Evolutionary conservation across 2,329 filamentous ascomycete species (phyloP), one percentile per base, ranked within the genome.

Genomic region (Graphilbum sp.): DNA sequence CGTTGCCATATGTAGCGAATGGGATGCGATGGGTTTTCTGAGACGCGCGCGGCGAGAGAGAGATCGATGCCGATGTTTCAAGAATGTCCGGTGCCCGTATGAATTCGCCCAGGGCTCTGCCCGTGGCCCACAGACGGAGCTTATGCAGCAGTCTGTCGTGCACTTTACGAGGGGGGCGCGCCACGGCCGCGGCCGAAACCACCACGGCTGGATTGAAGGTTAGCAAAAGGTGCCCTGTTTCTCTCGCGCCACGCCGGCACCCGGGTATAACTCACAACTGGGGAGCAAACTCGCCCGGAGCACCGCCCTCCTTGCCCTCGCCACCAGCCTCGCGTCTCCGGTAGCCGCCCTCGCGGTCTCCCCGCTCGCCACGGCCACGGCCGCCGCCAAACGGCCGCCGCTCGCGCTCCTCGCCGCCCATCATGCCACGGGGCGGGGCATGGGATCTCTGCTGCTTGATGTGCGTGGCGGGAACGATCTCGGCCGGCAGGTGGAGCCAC

Each of bases 391-490:
- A 84, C 52, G 81, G 79, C 66, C 85, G 78, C 60, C 79, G 75
- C 71, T 90, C 84, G 67, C 71, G 72, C 61, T 79, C 74, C 49
- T 72, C 67, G 62, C 93, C 87, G 56, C 86, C 86, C 71, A 96
- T 78, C 90, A 98, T 96, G 61, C 90, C 90, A 59, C 90, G 87
- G 60, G 90, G 88, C 66, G 88, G 88, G 69, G 86, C 87, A 69
- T 95, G 86, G 57, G 85, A 90, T 67, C 90, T 85, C 76, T 95
- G 86, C 75, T 95, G 87, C 84, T 98, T 98, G 73, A 98, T 96
- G 81, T 98, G 90, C 59, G 90, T 98, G 59, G 92, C 86, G 55
- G 90, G 90, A 53, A 98, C 90, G 61, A 98, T 95, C 79, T 98
- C 90, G 62, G 90, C 87, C 58, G 90, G 90, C 57, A 98, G 82